Evolutionary conservation across 2,329 filamentous ascomycete species (phyloP), one percentile per base, ranked within the genome.

Genomic region (Alternaria sp.): DNA sequence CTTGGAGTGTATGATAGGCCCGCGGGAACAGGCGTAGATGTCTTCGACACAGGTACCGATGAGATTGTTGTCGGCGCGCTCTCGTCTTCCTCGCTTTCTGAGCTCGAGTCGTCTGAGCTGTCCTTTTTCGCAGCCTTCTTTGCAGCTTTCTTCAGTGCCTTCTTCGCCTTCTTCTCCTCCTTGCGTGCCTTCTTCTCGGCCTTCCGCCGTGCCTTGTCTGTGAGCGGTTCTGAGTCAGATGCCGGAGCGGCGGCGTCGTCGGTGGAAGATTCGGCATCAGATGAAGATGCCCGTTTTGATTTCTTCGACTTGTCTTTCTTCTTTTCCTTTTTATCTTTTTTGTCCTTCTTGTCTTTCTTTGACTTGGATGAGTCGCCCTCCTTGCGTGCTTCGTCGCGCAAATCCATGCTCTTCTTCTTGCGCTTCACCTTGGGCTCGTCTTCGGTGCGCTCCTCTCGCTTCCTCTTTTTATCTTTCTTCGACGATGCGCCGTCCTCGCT

Each of bases 91-190:
- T 71, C 67, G 51, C 69, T 71, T 40, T 73, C 73, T 4, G 73
- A 77, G 56, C 69, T 73, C n/a, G 68, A 66, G 21, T 74, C 71
- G 32, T 72, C 65, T 23, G 62, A 65, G 36, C 61, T 65, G 17
- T 61, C 69, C 40, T 72, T 77, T 6, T 72, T 72, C 28, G 73
- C 69, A 12, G 75, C 76, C 67, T 83, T 81, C 72, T 84, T 81
- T 46, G 81, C 77, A 60, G 81, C 82, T 63, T 78, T 81, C 59
- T 76, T 77, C 23, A 81, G 80, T 65, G 82, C 86, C 77, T 86
- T 88, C 71, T 84, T 81, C 53, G 79, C 77, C 57, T 79, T 79
- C 65, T 81, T 81, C 62, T 82, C 81, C 59, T 82, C 79, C 57
- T 82, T 83, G 21, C 79, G 76, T n/a, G 76, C 80, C 28, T 77